Base-by-base conservation (phyloP, 331 rosid species). In the Erythrophleum ivorense region DNA sequence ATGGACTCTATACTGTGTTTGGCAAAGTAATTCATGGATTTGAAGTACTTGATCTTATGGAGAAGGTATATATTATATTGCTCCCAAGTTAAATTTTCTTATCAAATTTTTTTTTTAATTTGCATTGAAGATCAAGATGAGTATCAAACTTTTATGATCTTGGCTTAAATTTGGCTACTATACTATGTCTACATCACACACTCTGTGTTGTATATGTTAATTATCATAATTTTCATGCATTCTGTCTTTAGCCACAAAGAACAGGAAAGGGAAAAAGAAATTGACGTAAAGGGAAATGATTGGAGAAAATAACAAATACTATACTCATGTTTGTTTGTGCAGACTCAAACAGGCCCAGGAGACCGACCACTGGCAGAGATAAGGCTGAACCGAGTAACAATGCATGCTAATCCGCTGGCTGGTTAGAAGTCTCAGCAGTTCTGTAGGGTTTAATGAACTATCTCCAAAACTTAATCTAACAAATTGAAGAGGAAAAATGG, bases 351-450 rank as follows among this genome's bases (percentile, higher is more conserved):
- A 16, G 98, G 98, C 62, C 85, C 91, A 4, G 97, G 93, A 16
- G 98, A 95, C 69, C 97, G 98, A 38, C 98, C 98, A 36, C 98
- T 95, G 38, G 98, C 96, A 0, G 98, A 95, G 92, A 95, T 95
- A 85, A 87, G 98, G 86, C 98, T 95, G 74, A 93, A 95, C 80
- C 97, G 95, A 7, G 96, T 95, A 45, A 95, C 98, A 12, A 87
- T 95, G n/a, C 98, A 91, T 80, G 97, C 98, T 60, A 91, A 93
- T 80, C 98, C 98, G 1, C 98, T 95, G 38, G 98, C 96, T 46
- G 96, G 93, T 70, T 95, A 89, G 87, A 75, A 79, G 43, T 54
- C 65, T 79, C 74, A 31, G 29, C 73, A 53, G 34, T 58, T 79
- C 41, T 53, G 59, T 71, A 12, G 24, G 53, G 54, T 74, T 19